phyloP scores from a whole-genome alignment of 768 basidiomycete genomes.

The Russula vinacea region DNA sequence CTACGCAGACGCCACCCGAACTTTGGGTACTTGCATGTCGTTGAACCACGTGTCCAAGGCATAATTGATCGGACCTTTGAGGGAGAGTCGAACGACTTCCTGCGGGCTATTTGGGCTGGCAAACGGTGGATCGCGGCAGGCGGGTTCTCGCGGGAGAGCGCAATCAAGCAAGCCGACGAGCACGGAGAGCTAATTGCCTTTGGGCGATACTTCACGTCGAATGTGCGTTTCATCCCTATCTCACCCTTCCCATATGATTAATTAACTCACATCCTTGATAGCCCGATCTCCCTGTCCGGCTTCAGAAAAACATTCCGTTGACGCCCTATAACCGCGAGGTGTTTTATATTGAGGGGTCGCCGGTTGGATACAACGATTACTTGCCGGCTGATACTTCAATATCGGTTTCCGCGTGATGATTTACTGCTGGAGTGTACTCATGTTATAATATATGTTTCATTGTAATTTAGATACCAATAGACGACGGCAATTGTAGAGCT shows the following conservation, averaged over 20 bases:
- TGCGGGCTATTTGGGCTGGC: constrained; percentile 47
- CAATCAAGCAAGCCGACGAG: constrained; percentile 39
- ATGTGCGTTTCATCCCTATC: constrained; percentile 35
- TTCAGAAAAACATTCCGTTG: constrained; percentile 34
- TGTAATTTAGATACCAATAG: too few relatives aligned
- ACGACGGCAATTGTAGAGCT: too few relatives aligned
- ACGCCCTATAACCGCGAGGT: constrained; percentile 32
- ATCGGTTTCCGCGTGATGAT: constrained; percentile 27
- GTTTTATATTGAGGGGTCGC: constrained; percentile 17
- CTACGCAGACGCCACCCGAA: constrained; percentile 43
- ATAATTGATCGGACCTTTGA: background rate
- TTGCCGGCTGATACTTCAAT: constrained; percentile 24
- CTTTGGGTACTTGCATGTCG: constrained; percentile 42
- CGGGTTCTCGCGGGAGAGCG: constrained; percentile 44
- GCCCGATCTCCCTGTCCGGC: constrained; percentile 37
- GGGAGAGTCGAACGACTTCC: constrained; percentile 42
- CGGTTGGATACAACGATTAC: constrained; percentile 35
- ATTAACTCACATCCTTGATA: constrained; percentile 15
- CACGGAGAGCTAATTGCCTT: constrained; percentile 39
- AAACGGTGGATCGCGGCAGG: constrained; percentile 44
- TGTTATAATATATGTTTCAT: too few relatives aligned
- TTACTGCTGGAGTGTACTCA: too few relatives aligned
- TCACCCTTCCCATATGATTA: too few relatives aligned
- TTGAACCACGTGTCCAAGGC: constrained; percentile 34
- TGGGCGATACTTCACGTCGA: constrained; percentile 37